A percentile compares a stretch with the other conserved stretches of the same genome.
Evolutionary conservation across 106 monocot genomes (phyloP).

Genomic region (Cymbidium sinense): DNA sequence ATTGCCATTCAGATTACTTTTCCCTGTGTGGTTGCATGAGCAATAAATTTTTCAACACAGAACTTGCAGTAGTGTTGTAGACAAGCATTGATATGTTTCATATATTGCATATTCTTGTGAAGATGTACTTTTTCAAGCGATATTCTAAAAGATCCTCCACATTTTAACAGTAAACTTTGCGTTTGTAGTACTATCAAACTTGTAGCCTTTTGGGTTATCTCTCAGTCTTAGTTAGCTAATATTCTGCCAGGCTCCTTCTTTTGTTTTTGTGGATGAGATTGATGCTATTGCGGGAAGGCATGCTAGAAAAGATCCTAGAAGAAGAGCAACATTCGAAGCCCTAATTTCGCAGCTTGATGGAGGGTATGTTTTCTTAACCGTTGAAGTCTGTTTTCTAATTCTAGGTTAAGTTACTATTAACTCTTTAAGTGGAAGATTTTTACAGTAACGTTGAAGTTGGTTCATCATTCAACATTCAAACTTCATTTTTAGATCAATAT

Average conservation of each 20-base stretch:
- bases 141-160: background rate
- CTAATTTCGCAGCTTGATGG: conserved; percentile 84
- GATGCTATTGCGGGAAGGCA: conserved; percentile 92
- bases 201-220: background rate
- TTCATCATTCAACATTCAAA: background rate
- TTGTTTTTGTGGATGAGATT: conserved; percentile 90
- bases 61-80: background rate
- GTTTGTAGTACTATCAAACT: background rate
- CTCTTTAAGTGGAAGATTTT: background rate
- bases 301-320: conserved; percentile 74
- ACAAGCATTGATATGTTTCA: background rate
- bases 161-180: background rate
- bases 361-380: conserved; percentile 36
- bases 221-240: background rate
- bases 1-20: background rate
- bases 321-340: conserved; percentile 80
- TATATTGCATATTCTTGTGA: background rate
- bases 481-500: too few relatives aligned
- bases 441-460: background rate
- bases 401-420: background rate
- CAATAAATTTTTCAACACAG: background rate
- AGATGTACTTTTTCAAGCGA: background rate
- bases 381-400: background rate
- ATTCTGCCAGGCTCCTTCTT: conserved; percentile 61
- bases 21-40: background rate